These are phyloP conservation scores for Polysphondylium violaceum DNA, from an alignment of 78 protist genomes.

Conservation along the genomic window DNA sequence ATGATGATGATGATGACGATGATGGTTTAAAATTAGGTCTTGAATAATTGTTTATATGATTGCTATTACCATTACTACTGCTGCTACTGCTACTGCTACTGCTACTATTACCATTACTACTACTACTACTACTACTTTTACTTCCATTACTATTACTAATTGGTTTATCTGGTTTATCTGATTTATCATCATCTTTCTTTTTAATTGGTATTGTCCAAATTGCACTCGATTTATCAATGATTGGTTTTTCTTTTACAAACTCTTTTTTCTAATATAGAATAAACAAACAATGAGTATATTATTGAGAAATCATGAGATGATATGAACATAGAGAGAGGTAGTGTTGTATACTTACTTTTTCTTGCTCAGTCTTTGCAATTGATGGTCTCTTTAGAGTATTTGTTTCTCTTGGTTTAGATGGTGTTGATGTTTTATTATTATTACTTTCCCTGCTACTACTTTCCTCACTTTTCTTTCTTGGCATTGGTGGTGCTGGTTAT, in stretches of 20 bases:
- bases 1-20: background rate
- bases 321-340: background rate
- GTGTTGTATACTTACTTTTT: conserved; percentile 1
- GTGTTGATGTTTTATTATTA: background rate
- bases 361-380: background rate
- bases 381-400: background rate
- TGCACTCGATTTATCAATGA: conserved; percentile 19
- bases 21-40: background rate
- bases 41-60: no score
- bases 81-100: background rate
- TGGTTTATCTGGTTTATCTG: background rate
- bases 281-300: background rate
- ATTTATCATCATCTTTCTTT: conserved; percentile 36
- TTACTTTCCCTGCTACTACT: background rate
- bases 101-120: no score
- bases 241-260: background rate
- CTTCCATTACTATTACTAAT: background rate
- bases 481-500: background rate
- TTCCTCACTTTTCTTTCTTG: background rate
- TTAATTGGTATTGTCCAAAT: conserved; percentile 52
- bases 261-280: background rate
- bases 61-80: background rate
- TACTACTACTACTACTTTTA: no score
- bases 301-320: background rate
- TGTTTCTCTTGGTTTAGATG: background rate